Conservation (phyloP, 2,329 filamentous ascomycete genomes). For the Corniculantispora saksenae region DNA sequence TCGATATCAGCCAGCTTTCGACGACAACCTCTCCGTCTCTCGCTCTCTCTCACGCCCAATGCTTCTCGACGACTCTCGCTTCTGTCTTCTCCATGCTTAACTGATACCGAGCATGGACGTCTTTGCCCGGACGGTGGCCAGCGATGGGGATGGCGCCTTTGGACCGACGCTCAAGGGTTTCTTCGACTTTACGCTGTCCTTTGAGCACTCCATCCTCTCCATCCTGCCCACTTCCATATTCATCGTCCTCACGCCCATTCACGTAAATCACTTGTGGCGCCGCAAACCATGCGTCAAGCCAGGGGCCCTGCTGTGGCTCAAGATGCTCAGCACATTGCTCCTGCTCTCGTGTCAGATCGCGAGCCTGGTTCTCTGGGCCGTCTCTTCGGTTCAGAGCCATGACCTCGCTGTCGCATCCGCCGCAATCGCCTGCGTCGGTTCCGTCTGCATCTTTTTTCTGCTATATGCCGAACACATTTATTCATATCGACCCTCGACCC, state of each 20-base stretch:
- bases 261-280: slow-evolving; percentile 5
- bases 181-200: slow-evolving; percentile 17
- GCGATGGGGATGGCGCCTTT: slow-evolving; percentile 12
- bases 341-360: slow-evolving; percentile 24
- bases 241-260: slow-evolving; percentile 19
- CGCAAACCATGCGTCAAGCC: slow-evolving; percentile 9
- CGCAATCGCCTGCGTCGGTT: slow-evolving; percentile 30
- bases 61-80: slow-evolving; percentile 7
- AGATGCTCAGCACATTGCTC: slow-evolving; percentile 20
- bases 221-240: slow-evolving; percentile 20
- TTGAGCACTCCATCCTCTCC: slow-evolving; percentile 16
- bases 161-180: slow-evolving; percentile 12
- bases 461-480: slow-evolving; percentile 38
- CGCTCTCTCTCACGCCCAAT: not conserved
- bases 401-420: slow-evolving; percentile 32
- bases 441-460: slow-evolving; percentile 28
- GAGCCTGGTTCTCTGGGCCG: slow-evolving; percentile 32
- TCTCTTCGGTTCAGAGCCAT: slow-evolving; percentile 19
- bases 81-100: slow-evolving; percentile 11
- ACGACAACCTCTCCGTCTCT: not conserved
- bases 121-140: slow-evolving; percentile 4
- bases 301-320: slow-evolving; percentile 26
- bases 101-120: slow-evolving; percentile 11
- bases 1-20: not conserved
- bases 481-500: slow-evolving; percentile 33